A percentile compares a stretch with the other conserved stretches of the same genome.
These are phyloP conservation scores for Cupressus sempervirens DNA, from an alignment of 75 land plant species.

Conservation along the genomic window DNA sequence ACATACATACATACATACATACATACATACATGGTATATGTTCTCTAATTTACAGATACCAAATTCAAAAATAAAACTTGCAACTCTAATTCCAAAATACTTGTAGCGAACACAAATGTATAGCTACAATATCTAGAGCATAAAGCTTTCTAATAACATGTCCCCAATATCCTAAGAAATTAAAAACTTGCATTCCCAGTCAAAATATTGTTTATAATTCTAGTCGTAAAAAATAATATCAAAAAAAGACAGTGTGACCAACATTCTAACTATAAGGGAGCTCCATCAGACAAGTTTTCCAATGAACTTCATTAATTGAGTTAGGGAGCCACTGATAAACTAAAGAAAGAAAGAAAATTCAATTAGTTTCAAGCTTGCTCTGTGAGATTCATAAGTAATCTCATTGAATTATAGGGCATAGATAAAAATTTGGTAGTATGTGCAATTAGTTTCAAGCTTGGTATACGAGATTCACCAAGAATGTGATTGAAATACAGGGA, in stretches of 20 bases:
- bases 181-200: neutral
- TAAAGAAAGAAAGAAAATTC: too few species aligned
- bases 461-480: too few species aligned
- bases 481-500: too few species aligned
- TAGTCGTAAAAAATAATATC: neutral
- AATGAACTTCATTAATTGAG: too few species aligned
- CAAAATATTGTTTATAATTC: neutral
- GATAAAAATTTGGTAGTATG: too few species aligned
- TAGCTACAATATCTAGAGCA: neutral
- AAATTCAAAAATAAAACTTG: neutral
- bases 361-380: too few species aligned
- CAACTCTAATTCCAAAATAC: slow-evolving; percentile 22
- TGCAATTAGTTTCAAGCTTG: too few species aligned
- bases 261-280: neutral
- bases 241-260: neutral
- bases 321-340: too few species aligned
- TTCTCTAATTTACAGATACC: neutral
- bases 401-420: too few species aligned
- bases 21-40: too few species aligned
- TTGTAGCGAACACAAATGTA: slow-evolving; percentile 4
- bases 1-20: too few species aligned
- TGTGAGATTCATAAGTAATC: too few species aligned
- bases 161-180: neutral
- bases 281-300: neutral
- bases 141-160: neutral